Conservation (phyloP, 2,329 filamentous ascomycete species). For the Acrodontium crateriforme region DNA sequence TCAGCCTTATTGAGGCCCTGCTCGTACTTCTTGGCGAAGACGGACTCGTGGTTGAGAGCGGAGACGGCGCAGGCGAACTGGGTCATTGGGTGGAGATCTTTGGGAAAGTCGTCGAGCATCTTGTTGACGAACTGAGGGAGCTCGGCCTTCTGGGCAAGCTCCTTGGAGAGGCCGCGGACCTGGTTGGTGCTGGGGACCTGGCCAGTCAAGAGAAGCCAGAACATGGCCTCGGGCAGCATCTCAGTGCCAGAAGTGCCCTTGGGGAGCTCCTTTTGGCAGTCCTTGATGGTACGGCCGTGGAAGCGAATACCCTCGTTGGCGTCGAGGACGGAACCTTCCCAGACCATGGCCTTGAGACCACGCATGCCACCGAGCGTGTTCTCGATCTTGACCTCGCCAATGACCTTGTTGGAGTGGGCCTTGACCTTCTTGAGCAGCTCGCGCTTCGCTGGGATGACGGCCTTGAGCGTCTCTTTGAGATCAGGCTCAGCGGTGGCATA, state of each 20-base stretch:
- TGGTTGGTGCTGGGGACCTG: conserved; percentile 74
- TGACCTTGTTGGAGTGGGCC: conserved; percentile 62
- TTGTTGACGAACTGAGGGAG: conserved; percentile 73
- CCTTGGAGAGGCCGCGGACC: conserved; percentile 66
- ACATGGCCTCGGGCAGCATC: conserved; percentile 98
- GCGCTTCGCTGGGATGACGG: conserved; percentile 78
- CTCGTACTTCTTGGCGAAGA: conserved; percentile 88
- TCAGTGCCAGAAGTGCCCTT: conserved; percentile 86
- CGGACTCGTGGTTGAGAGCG: conserved; percentile 86
- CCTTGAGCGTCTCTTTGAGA: conserved; percentile 74
- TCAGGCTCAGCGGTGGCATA: conserved; percentile 72
- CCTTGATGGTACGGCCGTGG: conserved; percentile 94
- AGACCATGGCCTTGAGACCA: conserved; percentile 94
- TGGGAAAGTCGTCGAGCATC: conserved; percentile 82
- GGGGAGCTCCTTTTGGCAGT: conserved; percentile 85
- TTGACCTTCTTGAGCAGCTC: conserved; percentile 93
- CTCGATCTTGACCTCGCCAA: conserved; percentile 87
- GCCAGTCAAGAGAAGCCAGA: conserved; percentile 93
- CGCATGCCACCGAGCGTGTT: conserved; percentile 91
- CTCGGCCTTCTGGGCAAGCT: conserved; percentile 73
- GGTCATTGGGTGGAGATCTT: conserved; percentile 91
- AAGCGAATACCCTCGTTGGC: conserved; percentile 96
- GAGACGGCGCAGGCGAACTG: conserved; percentile 92
- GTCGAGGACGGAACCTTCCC: conserved; percentile 95
- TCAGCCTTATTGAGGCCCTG: conserved; percentile 84